Base-by-base conservation (phyloP, 176 grass and related monocot genomes). In the Hordeum marinum region DNA sequence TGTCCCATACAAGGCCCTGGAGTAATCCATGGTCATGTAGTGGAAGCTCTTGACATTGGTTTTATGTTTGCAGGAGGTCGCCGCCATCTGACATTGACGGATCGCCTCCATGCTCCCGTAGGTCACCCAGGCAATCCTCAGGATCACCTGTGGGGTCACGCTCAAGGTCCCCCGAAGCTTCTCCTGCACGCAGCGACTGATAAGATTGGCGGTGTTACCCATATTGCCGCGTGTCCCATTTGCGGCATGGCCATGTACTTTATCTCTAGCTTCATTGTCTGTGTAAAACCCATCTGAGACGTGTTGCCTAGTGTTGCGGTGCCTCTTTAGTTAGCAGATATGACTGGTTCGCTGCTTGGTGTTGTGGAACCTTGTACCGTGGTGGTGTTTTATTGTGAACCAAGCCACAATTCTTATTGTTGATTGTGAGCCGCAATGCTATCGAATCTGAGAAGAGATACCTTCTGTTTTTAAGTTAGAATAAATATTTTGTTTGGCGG, bases 141-240 rank as follows among this genome's bases (percentile, higher is more conserved):
- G 88, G 54, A 31, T 94, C 88, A 4, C 90, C 90, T 10, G 90
- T 58, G 0, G 83, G 93, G 24, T 95, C 93, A 17, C 83, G 88
- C 27, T 95, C 93, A 1, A 92, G 93, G 63, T 92, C 90, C 6
- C 83, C 88, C 1, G 80, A 95, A 2, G 84, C 75, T 7, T 88
- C 82, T 58, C 88, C 93, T 31, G 86, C 65, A 31, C 50, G 26
- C 31, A 92, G 83, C 52, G 86, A 82, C 25, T 88, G 81, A 90
- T 34, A 3, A 13, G 41, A 43, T 25, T 62, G 72, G 21, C 42
- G 72, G 21, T 45, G 41, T 10, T 46, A 68, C 4, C 26, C 11
- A 12, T 58, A 37, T 57, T 17, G 18, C 34, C 23, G 1, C 42
- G 14, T 66, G 69, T 75, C 48, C 31, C 11, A 5, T 0, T 0